Percentiles rank a stretch among this genome's conserved stretches.
Evolutionary conservation across 306 rosid species (phyloP).

Genomic region (Lathyrus tuberosus): DNA sequence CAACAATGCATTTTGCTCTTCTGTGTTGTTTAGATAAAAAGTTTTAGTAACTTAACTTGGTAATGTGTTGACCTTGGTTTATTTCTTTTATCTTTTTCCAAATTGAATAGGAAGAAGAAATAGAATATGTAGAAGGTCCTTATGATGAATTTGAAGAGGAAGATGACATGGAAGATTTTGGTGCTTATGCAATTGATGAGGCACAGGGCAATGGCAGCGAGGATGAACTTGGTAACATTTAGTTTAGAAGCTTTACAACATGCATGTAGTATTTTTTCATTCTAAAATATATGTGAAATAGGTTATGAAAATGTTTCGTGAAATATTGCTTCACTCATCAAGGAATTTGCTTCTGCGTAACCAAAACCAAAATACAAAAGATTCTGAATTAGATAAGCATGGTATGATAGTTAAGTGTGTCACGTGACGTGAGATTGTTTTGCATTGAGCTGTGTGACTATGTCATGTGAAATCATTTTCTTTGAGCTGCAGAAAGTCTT

Average conservation of each 20-base stretch:
- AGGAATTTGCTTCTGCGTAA: slow-evolving; percentile 16
- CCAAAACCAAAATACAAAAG: slow-evolving; percentile 7
- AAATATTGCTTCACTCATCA: slow-evolving; percentile 17
- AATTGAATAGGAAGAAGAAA: slow-evolving; percentile 62
- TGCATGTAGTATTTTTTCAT: slow-evolving; percentile 8
- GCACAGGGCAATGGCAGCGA: slow-evolving; percentile 44
- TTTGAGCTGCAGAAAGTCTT: too few relatives aligned
- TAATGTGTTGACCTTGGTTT: not conserved
- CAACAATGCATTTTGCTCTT: not conserved
- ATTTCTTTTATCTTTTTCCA: slow-evolving; percentile 1
- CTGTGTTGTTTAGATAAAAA: slow-evolving; percentile 18
- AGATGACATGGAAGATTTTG: slow-evolving; percentile 90
- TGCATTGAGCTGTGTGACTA: not conserved
- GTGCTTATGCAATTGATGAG: slow-evolving; percentile 41
- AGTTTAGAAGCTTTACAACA: slow-evolving; percentile 26
- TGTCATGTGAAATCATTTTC: not conserved
- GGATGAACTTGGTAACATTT: slow-evolving; percentile 54
- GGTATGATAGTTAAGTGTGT: slow-evolving; percentile 29
- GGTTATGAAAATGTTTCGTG: slow-evolving; percentile 6
- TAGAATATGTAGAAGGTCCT: slow-evolving; percentile 77
- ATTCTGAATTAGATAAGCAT: slow-evolving; percentile 10
- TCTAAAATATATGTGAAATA: slow-evolving; percentile 19
- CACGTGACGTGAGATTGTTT: not conserved
- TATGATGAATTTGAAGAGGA: slow-evolving; percentile 68
- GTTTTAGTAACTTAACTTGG: slow-evolving; percentile 12